Evolutionary conservation across 768 basidiomycete genomes (phyloP).

Genomic region (Cystofilobasidium capitatum): DNA sequence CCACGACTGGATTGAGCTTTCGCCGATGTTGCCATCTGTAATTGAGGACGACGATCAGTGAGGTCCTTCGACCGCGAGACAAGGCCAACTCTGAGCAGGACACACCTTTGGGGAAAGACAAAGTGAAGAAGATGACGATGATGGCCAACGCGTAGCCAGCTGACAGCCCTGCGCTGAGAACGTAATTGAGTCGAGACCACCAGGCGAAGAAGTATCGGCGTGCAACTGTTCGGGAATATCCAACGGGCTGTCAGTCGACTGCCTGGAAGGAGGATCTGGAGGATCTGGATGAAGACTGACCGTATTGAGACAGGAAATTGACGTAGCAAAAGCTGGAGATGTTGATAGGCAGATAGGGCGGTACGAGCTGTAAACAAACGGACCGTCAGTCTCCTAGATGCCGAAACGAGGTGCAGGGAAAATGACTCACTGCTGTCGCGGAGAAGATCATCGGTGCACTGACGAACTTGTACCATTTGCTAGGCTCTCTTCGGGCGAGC

Average conservation of each 20-base stretch:
- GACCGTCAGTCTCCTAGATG: not conserved
- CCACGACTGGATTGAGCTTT: slow-evolving; percentile 51
- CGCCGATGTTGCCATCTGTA: slow-evolving; percentile 52
- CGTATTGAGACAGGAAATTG: not conserved
- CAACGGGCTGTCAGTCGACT: not conserved
- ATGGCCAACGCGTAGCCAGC: slow-evolving; percentile 42
- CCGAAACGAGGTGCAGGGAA: not conserved
- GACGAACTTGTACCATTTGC: slow-evolving; percentile 10
- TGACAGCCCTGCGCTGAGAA: slow-evolving; percentile 20
- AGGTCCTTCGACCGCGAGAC: not conserved
- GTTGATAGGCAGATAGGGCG: slow-evolving; percentile 8
- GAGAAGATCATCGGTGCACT: slow-evolving; percentile 4
- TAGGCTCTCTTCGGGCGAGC: slow-evolving; percentile 53
- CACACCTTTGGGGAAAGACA: slow-evolving; percentile 8
- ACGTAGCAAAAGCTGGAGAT: slow-evolving; percentile 5
- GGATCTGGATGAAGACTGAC: not conserved
- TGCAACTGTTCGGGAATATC: not conserved
- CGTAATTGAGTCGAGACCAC: slow-evolving; percentile 25
- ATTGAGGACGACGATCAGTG: slow-evolving; percentile 46
- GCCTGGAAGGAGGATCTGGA: not conserved
- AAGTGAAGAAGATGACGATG: slow-evolving; percentile 28
- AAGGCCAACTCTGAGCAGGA: not conserved
- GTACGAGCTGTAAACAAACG: not conserved
- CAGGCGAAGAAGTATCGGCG: slow-evolving; percentile 17
- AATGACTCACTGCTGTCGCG: not conserved